Evolutionary conservation across 1,139 yeast genomes (phyloP), one percentile per base, ranked within the genome.

Genomic region (Meyerozyma smithsonii): DNA sequence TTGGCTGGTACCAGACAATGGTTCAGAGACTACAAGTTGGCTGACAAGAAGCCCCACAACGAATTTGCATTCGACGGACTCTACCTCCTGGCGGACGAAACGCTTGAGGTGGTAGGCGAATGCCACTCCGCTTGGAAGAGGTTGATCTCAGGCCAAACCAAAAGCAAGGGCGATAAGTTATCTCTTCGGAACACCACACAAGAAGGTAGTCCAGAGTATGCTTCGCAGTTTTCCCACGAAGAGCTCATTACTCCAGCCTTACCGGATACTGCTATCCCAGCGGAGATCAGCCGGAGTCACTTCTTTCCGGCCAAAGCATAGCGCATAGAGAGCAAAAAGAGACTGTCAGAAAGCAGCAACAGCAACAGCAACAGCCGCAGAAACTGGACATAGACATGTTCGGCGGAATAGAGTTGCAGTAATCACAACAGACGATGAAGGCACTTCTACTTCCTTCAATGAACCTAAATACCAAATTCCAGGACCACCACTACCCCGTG

Each of bases 41-140:
- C 96, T 32, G 96, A 87, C 58, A 95, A 95, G 40, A 88, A 88
- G 71, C 92, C 95, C 48, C 81, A 76, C 60, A 88, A 88, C 66
- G 77, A 77, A 60, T 87, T 88, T 63, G 96, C 96, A 11, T 85
- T 85, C 73, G 72, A 83, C 43, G 96, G 90, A 47, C 81, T 80
- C 58, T 87, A 84, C 65, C 82, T 82, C 64, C 75, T 77, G 72
- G 84, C 74, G 61, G 67, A 74, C 49, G 85, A 84, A 53, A 88
- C 96, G 39, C 71, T 86, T 51, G 81, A 78, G 45, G 74, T 85
- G 43, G 75, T 88, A 47, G 65, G 74, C 49, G 89, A 84, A 58
- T 83, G 90, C 56, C 67, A 75, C 54, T 76, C 73, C 43, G 83
- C 90, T 42, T 87, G 96, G 96, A 69, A 74, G 52, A 68, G 66